Base-by-base conservation (phyloP, 2,329 filamentous ascomycete genomes). In the Orbilia ellipsospora region DNA sequence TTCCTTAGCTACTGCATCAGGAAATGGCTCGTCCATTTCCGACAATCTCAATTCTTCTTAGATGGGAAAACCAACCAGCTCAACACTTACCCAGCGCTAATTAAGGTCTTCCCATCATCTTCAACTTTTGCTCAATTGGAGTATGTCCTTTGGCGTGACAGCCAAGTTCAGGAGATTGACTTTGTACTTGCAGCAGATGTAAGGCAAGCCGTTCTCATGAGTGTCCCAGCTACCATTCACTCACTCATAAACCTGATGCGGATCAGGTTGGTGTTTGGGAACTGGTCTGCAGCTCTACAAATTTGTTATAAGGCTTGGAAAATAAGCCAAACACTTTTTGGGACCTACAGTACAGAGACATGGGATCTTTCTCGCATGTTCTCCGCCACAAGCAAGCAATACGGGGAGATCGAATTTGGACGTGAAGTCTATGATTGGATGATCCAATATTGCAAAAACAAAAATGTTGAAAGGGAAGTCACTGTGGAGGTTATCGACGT, bases 1-100 rank as follows among this genome's bases (percentile, higher is more conserved):
- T 62, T 73, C 26, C 40, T 73, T 4, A 63, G 69, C 15, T 73
- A 73, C 10, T 40, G 62, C 45, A 45, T 73, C 16, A 62, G 69
- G 31, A 73, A 73, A 26, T 73, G 69, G 69, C 69, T 73, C 3
- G 13, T 44, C 8, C 69, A 73, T 45, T 73, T 73, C 50, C 48
- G 62, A 20, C 54, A 73, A 28, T 73, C 69, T 4, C 55, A 7
- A 2, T 62, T 56, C 28, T 66, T 60, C 12, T 26, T 61, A 13
- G 51, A 65, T 1, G 62, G 62, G 4, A 66, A 67, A 16, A 61
- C 36, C 13, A 60, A 44, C 13, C 57, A 70, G n/a, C 45, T 70
- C 26, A 26, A 26, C 12, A 20, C 52, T 1, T 36, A 28, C 6
- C 23, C 45, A 2, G 36, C 44, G 0, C 36, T 73, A 5, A 62